These are phyloP conservation scores for Dianthus caryophyllus DNA, from an alignment of 148 eudicot species.

Conservation along the genomic window DNA sequence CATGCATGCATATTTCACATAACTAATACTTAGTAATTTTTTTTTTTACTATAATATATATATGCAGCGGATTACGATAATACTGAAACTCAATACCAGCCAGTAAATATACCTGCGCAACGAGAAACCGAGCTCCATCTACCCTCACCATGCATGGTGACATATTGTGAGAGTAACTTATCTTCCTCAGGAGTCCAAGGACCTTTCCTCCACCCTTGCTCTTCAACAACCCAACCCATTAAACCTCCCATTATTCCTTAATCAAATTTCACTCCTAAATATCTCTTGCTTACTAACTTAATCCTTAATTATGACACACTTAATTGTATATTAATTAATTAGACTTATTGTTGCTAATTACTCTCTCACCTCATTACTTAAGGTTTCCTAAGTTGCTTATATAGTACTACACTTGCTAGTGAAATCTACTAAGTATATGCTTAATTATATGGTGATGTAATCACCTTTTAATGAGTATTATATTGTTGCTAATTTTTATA, in stretches of 20 bases:
- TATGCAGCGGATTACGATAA: neutral
- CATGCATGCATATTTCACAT: too few species aligned
- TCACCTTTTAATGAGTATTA: slow-evolving; percentile 13
- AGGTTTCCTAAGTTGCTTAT: slow-evolving; percentile 19
- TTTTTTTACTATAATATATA: neutral
- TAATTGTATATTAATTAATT: neutral
- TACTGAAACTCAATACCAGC: neutral
- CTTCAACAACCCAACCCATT: slow-evolving; percentile 36
- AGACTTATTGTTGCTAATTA: neutral
- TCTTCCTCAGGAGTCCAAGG: slow-evolving; percentile 65
- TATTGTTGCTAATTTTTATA: neutral
- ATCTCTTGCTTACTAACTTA: slow-evolving; percentile 27
- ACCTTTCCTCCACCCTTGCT: slow-evolving; percentile 55
- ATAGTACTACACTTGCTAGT: slow-evolving; percentile 13
- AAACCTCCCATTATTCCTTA: slow-evolving; percentile 28
- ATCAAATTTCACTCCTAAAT: neutral
- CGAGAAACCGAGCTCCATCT: slow-evolving; percentile 54
- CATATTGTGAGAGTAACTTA: slow-evolving; percentile 40
- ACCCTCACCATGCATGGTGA: slow-evolving; percentile 49
- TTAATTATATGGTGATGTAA: slow-evolving; percentile 32
- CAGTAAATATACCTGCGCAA: slow-evolving; percentile 33
- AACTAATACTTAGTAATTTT: too few species aligned
- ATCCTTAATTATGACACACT: slow-evolving; percentile 16
- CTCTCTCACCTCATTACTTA: slow-evolving; percentile 9
- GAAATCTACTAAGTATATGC: slow-evolving; percentile 19